These are phyloP conservation scores for Chrysoporthe deuterocubensis DNA, from an alignment of 2,329 filamentous ascomycete genomes.

Conservation along the genomic window DNA sequence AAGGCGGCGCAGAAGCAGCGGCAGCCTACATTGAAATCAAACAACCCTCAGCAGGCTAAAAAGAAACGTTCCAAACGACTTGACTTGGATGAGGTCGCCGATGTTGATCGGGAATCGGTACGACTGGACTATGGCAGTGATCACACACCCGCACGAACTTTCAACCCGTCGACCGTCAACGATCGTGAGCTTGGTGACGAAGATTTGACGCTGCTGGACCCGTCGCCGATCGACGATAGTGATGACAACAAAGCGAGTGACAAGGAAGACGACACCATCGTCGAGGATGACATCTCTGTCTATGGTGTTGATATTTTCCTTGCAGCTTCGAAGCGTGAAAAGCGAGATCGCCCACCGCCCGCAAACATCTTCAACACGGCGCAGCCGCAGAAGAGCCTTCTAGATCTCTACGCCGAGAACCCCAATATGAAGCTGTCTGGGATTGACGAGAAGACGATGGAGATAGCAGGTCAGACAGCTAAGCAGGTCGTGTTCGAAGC, in stretches of 20 bases:
- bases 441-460: slow-evolving; percentile 14
- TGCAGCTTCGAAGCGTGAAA: neutral
- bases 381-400: neutral
- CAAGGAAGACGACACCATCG: neutral
- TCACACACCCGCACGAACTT: neutral
- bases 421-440: slow-evolving; percentile 8
- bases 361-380: neutral
- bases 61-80: neutral
- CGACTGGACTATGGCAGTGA: neutral
- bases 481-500: slow-evolving; percentile 23
- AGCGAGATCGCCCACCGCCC: neutral
- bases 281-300: neutral
- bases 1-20: neutral
- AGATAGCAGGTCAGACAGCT: slow-evolving; percentile 13
- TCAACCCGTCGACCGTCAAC: slow-evolving; percentile 21
- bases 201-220: slow-evolving; percentile 16
- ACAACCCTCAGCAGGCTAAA: neutral
- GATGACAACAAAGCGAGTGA: neutral
- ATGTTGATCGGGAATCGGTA: neutral
- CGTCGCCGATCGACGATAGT: neutral
- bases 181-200: slow-evolving; percentile 16
- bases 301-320: slow-evolving; percentile 19
- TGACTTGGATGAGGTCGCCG: neutral
- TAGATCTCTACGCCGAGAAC: slow-evolving; percentile 16
- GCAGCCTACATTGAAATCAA: neutral